Evolutionary conservation across 2,329 filamentous ascomycete species (phyloP).

Genomic region (Biscogniauxia mediterranea): DNA sequence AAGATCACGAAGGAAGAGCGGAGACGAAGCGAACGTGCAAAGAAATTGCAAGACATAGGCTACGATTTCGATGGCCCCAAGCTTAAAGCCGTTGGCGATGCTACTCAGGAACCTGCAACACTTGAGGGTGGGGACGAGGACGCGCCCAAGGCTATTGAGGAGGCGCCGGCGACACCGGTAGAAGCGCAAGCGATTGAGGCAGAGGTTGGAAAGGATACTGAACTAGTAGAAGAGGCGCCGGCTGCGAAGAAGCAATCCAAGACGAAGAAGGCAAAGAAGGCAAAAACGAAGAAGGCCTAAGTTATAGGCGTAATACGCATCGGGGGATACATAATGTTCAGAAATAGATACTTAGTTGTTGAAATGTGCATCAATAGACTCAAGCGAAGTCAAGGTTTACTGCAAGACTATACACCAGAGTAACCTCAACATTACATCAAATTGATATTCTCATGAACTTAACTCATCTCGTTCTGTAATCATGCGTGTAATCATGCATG

Average conservation of each 20-base stretch:
- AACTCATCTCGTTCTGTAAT: not conserved
- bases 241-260: conserved; percentile 27
- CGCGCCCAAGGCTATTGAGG: conserved; percentile 39
- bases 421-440: not conserved
- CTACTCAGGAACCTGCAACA: conserved; percentile 34
- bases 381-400: not conserved
- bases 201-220: conserved; percentile 9
- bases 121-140: conserved; percentile 38
- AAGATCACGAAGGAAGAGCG: conserved; percentile 71
- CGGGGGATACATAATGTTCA: not conserved
- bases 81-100: conserved; percentile 58
- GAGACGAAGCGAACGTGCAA: conserved; percentile 65
- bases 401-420: not conserved
- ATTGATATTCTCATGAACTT: not conserved
- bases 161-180: conserved; percentile 32
- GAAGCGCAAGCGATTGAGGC: conserved; percentile 27
- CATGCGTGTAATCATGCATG: not conserved
- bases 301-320: not conserved
- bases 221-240: conserved; percentile 24
- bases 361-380: not conserved
- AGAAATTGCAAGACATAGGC: conserved; percentile 74
- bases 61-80: conserved; percentile 79
- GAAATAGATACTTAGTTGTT: not conserved
- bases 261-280: conserved; percentile 36
- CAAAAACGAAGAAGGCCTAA: conserved; percentile 33